Percentiles rank a stretch among this genome's conserved stretches.
Conservation (phyloP, 768 basidiomycete genomes). For the Royoungia palumana region DNA sequence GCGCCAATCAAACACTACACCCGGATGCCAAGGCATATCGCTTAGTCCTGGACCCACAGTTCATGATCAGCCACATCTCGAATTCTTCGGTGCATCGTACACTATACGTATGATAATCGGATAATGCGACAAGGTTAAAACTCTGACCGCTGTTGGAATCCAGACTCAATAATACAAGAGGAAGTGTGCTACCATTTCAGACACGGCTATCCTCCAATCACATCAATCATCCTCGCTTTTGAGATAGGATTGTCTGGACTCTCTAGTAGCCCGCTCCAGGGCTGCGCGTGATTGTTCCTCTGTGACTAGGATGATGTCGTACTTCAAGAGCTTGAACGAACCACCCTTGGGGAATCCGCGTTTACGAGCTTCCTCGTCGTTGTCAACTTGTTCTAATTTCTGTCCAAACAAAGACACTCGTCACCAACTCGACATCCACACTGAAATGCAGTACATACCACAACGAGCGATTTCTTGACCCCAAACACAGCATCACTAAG, state of each 20-base stretch:
- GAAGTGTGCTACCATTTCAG: neutral
- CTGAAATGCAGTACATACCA: slow-evolving; percentile 45
- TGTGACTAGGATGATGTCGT: slow-evolving; percentile 45
- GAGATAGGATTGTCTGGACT: slow-evolving; percentile 5
- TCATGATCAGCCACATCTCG: too few species aligned
- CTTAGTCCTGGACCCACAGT: too few species aligned
- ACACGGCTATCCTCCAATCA: neutral
- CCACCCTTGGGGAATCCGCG: slow-evolving; percentile 45
- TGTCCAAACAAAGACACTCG: slow-evolving; percentile 20
- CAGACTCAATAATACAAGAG: neutral
- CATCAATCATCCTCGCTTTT: slow-evolving; percentile 1
- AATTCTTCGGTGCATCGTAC: too few species aligned
- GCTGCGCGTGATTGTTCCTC: slow-evolving; percentile 38
- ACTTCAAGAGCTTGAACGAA: slow-evolving; percentile 46
- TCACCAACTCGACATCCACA: neutral
- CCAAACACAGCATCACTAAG: slow-evolving; percentile 78
- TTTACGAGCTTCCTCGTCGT: slow-evolving; percentile 50
- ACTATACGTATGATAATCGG: too few species aligned
- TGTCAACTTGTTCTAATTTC: slow-evolving; percentile 52
- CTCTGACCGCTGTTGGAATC: neutral
- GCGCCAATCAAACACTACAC: too few species aligned
- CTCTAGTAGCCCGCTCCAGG: slow-evolving; percentile 16
- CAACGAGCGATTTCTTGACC: slow-evolving; percentile 72
- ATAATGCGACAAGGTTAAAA: neutral
- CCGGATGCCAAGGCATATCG: too few species aligned